These are phyloP conservation scores for Penicillium herquei DNA, from an alignment of 495 filamentous ascomycete species.

Conservation along the genomic window DNA sequence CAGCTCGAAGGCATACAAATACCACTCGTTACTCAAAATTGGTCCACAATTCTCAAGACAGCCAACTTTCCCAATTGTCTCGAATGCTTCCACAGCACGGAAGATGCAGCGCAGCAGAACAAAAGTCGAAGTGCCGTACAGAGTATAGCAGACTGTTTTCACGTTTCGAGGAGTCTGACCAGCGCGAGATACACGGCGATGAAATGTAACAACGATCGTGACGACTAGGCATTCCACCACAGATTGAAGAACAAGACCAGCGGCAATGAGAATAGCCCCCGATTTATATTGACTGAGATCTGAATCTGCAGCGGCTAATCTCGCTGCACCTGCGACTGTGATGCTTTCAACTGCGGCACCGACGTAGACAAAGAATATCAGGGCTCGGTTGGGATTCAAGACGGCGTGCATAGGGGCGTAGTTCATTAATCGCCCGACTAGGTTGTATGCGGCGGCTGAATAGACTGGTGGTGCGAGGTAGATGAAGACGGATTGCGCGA, in stretches of 20 bases:
- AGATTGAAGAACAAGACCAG: constrained; percentile 34
- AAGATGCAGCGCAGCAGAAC: constrained; percentile 39
- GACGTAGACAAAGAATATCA: constrained; percentile 34
- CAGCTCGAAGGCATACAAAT: constrained; percentile 39
- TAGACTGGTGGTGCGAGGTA: constrained; percentile 54
- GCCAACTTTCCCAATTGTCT: constrained; percentile 17
- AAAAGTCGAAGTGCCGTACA: constrained; percentile 40
- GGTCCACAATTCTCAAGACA: constrained; percentile 24
- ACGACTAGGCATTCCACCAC: constrained; percentile 35
- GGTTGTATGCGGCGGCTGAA: constrained; percentile 58
- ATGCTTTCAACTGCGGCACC: constrained; percentile 37
- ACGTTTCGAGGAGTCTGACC: constrained; percentile 32
- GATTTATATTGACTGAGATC: constrained; percentile 19
- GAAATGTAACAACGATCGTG: constrained; percentile 32
- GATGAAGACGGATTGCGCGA: constrained; percentile 51
- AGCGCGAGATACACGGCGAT: constrained; percentile 24
- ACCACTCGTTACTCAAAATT: constrained; percentile 37
- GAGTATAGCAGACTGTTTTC: constrained; percentile 30
- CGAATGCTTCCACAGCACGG: constrained; percentile 37
- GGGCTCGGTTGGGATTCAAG: constrained; percentile 37
- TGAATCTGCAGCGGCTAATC: constrained; percentile 24
- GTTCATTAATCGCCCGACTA: constrained; percentile 54
- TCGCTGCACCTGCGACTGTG: constrained; percentile 39
- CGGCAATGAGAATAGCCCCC: constrained; percentile 32
- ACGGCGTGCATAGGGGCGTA: constrained; percentile 43